Conservation (phyloP, 1,139 yeast species). For the Yamadazyma sp. region DNA sequence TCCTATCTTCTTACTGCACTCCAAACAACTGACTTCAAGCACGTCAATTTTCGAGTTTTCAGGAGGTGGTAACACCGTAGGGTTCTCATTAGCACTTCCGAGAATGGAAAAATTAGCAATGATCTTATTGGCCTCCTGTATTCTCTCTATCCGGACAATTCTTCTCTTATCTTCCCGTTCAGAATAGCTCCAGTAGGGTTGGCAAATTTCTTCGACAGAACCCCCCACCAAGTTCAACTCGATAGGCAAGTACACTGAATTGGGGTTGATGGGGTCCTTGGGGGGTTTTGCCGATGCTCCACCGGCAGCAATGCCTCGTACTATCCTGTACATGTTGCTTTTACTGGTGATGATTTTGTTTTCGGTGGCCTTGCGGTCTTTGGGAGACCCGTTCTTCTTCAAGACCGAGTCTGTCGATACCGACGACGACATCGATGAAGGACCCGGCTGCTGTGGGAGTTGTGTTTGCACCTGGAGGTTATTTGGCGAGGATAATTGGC, state of each 20-base stretch:
- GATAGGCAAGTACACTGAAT: conserved; percentile 44
- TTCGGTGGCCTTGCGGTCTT: conserved; percentile 10
- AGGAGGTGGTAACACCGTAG: conserved; percentile 35
- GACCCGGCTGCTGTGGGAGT: neutral
- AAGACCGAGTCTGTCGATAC: conserved; percentile 1
- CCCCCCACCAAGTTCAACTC: conserved; percentile 46
- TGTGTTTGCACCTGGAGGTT: conserved; percentile 3
- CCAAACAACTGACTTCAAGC: conserved; percentile 59
- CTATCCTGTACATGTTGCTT: conserved; percentile 33
- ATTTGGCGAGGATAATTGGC: conserved; percentile 1
- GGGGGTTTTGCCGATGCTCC: conserved; percentile 60
- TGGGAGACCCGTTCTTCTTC: conserved; percentile 6
- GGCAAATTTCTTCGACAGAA: conserved; percentile 45
- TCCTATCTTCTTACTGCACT: conserved; percentile 28
- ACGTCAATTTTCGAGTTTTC: conserved; percentile 42
- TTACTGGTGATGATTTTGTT: conserved; percentile 17
- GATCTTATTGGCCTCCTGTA: conserved; percentile 48
- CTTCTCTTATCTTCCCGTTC: conserved; percentile 55
- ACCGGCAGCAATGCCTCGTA: conserved; percentile 60
- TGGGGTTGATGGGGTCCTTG: conserved; percentile 34
- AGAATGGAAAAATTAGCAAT: conserved; percentile 50
- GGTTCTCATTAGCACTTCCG: conserved; percentile 52
- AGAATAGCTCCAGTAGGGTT: conserved; percentile 46
- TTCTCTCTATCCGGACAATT: conserved; percentile 56
- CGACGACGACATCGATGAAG: conserved; percentile 2